Evolutionary conservation across 2,329 filamentous ascomycete genomes (phyloP).

Genomic region (Pseudogymnoascus verrucosus): DNA sequence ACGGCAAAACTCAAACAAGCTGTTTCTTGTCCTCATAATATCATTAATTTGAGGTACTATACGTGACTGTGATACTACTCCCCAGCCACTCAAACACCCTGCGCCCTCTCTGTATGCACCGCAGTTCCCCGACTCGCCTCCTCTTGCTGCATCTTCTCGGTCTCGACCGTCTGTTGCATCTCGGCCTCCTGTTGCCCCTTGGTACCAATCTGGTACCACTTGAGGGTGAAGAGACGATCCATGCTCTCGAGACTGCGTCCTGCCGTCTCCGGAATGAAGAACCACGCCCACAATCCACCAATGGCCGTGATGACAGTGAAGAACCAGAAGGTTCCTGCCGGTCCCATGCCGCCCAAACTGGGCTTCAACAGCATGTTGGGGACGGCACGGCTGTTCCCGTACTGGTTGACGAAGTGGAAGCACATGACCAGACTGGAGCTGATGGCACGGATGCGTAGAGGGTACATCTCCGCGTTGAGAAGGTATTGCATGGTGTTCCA

Average conservation of each 20-base stretch:
- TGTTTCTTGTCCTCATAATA: background rate
- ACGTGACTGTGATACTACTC: slow-evolving; percentile 1
- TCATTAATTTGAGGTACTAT: background rate
- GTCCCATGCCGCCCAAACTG: slow-evolving; percentile 40
- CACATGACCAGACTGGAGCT: slow-evolving; percentile 68
- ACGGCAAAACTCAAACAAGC: background rate
- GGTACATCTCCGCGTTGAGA: slow-evolving; percentile 70
- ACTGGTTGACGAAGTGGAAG: slow-evolving; percentile 72
- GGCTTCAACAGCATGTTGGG: slow-evolving; percentile 60
- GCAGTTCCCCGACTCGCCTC: slow-evolving; percentile 19
- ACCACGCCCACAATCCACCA: slow-evolving; percentile 62
- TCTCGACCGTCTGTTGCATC: slow-evolving; percentile 32
- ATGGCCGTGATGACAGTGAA: slow-evolving; percentile 61
- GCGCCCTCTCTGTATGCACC: slow-evolving; percentile 10
- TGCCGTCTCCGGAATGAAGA: slow-evolving; percentile 65
- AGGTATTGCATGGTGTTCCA: slow-evolving; percentile 77
- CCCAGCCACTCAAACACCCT: background rate
- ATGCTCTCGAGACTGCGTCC: slow-evolving; percentile 61
- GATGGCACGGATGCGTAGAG: slow-evolving; percentile 63
- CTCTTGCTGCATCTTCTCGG: slow-evolving; percentile 37
- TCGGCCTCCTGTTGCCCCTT: slow-evolving; percentile 46
- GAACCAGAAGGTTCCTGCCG: slow-evolving; percentile 66
- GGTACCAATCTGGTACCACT: slow-evolving; percentile 66
- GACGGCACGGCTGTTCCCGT: slow-evolving; percentile 67
- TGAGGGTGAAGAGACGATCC: slow-evolving; percentile 62